Base-by-base conservation (phyloP, 1,284 basidiomycete genomes). In the Neonothopanus nambi region DNA sequence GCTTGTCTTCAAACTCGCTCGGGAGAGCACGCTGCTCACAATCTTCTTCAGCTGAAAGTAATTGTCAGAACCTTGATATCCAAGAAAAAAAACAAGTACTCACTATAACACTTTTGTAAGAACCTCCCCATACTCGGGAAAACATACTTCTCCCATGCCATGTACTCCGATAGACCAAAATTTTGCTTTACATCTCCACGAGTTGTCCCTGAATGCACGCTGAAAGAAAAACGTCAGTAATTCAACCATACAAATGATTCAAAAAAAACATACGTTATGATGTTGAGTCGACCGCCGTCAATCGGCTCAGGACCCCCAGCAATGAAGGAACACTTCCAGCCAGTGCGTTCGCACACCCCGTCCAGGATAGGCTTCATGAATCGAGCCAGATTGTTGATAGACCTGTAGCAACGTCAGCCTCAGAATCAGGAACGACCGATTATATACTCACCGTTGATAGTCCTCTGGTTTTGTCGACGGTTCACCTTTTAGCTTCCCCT, bases 301-400 rank as follows among this genome's bases (percentile, higher is more conserved):
- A 54, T 36, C 6, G 61, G 61, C 35, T 60, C 59, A 26, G 57
- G 61, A 9, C 61, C 57, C 17, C 59, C 57, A 15, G 44, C 38
- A 6, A 56, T 53, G 17, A 58, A 41, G 5, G 47, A 36, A 12
- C 41, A 47, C 36, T 56, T 56, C 56, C 57, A 59, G 12, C 61
- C 57, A 9, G 52, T 60, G 9, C 38, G 37, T 13, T 57, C 46
- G 7, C 51, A 48, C 23, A 62, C 49, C 13, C 45, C 23, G 30
- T 60, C 48, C 1, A 62, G 46, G 17, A 62, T 57, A 8, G 59
- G 59, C 15, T 56, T 51, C 1, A 49, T 39, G 30, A 60, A 56
- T 13, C 48, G n/a, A 12, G 46, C 20, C 12, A 60, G 45, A 8
- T 49, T 42, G 33, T 57, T 49, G 33, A 62, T 62, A 36, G 52